Percentiles rank a stretch among this genome's conserved stretches.
phyloP scores from a whole-genome alignment of 768 basidiomycete species.

The Psilocybe subaeruginosa region DNA sequence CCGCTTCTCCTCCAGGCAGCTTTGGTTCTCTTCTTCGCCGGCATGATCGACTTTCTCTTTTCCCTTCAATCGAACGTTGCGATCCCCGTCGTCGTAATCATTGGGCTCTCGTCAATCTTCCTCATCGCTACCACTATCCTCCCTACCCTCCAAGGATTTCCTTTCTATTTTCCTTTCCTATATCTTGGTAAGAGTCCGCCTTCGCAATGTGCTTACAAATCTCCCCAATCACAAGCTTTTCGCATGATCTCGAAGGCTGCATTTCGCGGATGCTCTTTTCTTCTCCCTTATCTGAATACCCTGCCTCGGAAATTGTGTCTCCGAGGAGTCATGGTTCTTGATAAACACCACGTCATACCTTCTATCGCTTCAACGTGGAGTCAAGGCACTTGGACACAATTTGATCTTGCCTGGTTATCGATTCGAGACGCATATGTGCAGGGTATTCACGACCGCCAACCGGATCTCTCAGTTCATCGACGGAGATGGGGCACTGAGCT shows the following conservation, averaged over 20 bases:
- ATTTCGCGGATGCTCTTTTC: not conserved
- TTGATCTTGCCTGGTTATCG: not conserved
- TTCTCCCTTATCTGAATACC: not conserved
- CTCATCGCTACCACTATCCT: constrained; percentile 16
- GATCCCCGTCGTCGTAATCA: constrained; percentile 10
- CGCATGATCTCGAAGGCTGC: constrained; percentile 1
- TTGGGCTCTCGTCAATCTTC: constrained; percentile 14
- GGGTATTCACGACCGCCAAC: not conserved
- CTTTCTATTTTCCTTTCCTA: constrained; percentile 7
- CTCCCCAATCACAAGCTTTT: constrained; percentile 19
- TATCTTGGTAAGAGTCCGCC: constrained; percentile 1
- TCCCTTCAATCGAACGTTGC: constrained; percentile 7
- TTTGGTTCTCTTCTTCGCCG: constrained; percentile 19
- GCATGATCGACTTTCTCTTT: constrained; percentile 19
- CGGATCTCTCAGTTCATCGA: not conserved
- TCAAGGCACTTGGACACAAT: not conserved
- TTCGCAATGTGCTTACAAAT: constrained; percentile 20
- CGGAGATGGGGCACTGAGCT: not conserved
- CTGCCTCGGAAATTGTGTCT: not conserved
- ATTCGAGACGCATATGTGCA: constrained; percentile 5
- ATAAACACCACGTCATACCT: not conserved
- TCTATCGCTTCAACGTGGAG: not conserved
- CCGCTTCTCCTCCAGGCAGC: constrained; percentile 18
- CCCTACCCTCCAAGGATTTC: constrained; percentile 13
- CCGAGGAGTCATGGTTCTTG: not conserved